Evolutionary conservation across 2,329 filamentous ascomycete genomes (phyloP).

Genomic region (Penicillium brasilianum): DNA sequence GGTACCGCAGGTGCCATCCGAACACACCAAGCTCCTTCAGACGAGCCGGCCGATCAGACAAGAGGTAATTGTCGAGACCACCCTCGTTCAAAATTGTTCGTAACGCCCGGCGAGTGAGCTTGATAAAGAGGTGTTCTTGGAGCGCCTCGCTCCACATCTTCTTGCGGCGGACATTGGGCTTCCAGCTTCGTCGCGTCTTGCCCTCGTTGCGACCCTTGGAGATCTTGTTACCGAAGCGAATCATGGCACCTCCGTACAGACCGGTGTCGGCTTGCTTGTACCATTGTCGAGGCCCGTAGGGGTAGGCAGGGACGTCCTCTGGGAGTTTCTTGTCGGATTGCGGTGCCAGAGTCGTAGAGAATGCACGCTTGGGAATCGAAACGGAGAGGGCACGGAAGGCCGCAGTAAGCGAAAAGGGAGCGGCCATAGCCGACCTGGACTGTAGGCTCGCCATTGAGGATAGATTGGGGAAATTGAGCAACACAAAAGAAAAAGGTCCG

Average conservation of each 20-base stretch:
- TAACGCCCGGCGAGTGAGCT: conserved; percentile 52
- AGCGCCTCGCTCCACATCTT: conserved; percentile 53
- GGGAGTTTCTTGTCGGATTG: conserved; percentile 43
- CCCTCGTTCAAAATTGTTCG: conserved; percentile 78
- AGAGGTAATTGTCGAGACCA: conserved; percentile 87
- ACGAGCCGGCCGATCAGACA: conserved; percentile 76
- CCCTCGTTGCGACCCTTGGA: conserved; percentile 55
- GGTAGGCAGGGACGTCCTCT: conserved; percentile 51
- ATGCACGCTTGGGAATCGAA: conserved; percentile 42
- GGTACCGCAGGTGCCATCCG: conserved; percentile 89
- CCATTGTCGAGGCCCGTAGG: conserved; percentile 49
- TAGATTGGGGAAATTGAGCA: conserved; percentile 23
- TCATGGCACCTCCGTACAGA: conserved; percentile 53
- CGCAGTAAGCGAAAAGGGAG: conserved; percentile 43
- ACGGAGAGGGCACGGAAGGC: conserved; percentile 48
- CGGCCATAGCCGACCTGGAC: conserved; percentile 36
- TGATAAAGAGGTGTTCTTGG: conserved; percentile 49
- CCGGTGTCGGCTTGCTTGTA: conserved; percentile 55
- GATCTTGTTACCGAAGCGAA: conserved; percentile 58
- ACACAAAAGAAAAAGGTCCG: conserved; percentile 17
- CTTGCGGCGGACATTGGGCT: conserved; percentile 55
- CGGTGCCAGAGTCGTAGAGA: conserved; percentile 43
- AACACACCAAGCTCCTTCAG: conserved; percentile 86
- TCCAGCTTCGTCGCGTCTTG: conserved; percentile 56
- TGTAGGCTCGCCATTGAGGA: conserved; percentile 40